These are phyloP conservation scores for Suillus weaverae DNA, from an alignment of 768 basidiomycete genomes.

Conservation along the genomic window DNA sequence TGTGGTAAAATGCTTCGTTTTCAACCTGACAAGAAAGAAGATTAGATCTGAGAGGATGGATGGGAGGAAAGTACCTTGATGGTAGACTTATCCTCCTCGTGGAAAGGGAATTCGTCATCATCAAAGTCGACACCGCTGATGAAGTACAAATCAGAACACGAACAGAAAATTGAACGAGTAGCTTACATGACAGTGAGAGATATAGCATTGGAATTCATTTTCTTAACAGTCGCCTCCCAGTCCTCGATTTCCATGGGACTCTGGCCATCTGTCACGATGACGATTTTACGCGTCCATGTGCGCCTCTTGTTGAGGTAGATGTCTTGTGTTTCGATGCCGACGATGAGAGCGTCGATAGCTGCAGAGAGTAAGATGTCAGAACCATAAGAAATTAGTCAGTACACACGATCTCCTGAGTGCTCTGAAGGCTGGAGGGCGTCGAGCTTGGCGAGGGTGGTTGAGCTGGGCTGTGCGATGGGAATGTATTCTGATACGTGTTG, in stretches of 20 bases:
- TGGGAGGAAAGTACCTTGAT: constrained; percentile 60
- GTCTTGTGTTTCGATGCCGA: constrained; percentile 79
- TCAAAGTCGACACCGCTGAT: constrained; percentile 87
- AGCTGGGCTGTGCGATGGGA: constrained; percentile 64
- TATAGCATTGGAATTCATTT: constrained; percentile 62
- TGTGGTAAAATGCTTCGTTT: constrained; percentile 75
- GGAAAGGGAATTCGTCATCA: constrained; percentile 62
- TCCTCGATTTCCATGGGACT: constrained; percentile 70
- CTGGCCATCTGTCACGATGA: constrained; percentile 85
- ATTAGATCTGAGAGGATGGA: constrained; percentile 2
- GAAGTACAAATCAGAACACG: background rate
- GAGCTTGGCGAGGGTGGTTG: constrained; percentile 63
- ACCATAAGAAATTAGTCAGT: background rate
- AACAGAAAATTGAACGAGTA: background rate
- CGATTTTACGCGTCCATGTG: constrained; percentile 83
- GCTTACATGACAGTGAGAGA: constrained; percentile 72
- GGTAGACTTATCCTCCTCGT: constrained; percentile 65
- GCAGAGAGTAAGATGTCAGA: constrained; percentile 6
- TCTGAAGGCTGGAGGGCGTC: constrained; percentile 58
- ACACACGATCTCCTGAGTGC: constrained; percentile 66
- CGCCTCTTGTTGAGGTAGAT: constrained; percentile 66
- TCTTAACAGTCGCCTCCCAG: constrained; percentile 67
- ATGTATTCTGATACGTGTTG: constrained; percentile 73
- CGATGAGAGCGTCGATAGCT: constrained; percentile 89
- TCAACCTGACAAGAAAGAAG: constrained; percentile 43